These are phyloP conservation scores for Penicillium ucsense DNA, from an alignment of 495 filamentous ascomycete species.

Conservation along the genomic window DNA sequence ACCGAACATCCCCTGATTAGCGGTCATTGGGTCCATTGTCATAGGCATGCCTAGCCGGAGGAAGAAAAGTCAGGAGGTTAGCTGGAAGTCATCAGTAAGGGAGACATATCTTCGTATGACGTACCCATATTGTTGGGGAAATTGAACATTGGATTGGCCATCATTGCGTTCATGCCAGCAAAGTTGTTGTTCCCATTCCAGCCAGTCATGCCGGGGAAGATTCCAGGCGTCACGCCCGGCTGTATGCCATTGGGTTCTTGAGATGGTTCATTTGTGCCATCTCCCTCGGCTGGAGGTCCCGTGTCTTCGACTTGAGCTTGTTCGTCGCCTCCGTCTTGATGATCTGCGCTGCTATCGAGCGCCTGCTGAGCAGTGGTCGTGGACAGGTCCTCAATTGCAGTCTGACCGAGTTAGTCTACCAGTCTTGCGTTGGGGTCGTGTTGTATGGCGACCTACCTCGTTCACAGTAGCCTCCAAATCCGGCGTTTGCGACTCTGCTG, in stretches of 20 bases:
- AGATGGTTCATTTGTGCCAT: conserved; percentile 14
- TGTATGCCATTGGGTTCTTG: conserved; percentile 6
- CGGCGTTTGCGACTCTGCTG: background rate
- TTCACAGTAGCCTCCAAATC: background rate
- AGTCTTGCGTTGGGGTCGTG: background rate
- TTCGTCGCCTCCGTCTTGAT: conserved; percentile 6
- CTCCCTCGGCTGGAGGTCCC: conserved; percentile 8
- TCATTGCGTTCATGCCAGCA: conserved; percentile 64
- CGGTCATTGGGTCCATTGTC: conserved; percentile 81
- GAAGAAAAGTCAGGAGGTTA: conserved; percentile 1
- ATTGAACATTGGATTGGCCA: conserved; percentile 65
- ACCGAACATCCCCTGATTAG: conserved; percentile 79
- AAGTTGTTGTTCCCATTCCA: conserved; percentile 55
- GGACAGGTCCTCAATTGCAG: background rate
- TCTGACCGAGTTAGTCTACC: background rate
- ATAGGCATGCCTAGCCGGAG: conserved; percentile 57
- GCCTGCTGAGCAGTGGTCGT: background rate
- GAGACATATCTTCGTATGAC: conserved; percentile 18
- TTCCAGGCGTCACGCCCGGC: conserved; percentile 28
- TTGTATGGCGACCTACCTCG: conserved; percentile 3
- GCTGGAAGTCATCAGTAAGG: background rate
- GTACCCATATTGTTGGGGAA: conserved; percentile 71
- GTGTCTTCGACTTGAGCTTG: background rate
- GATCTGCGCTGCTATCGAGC: conserved; percentile 2
- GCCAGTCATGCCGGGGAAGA: conserved; percentile 52